A percentile compares a stretch with the other conserved stretches of the same genome.
Conservation (phyloP, 1,139 yeast genomes). For the Yamadazyma dendronema region DNA sequence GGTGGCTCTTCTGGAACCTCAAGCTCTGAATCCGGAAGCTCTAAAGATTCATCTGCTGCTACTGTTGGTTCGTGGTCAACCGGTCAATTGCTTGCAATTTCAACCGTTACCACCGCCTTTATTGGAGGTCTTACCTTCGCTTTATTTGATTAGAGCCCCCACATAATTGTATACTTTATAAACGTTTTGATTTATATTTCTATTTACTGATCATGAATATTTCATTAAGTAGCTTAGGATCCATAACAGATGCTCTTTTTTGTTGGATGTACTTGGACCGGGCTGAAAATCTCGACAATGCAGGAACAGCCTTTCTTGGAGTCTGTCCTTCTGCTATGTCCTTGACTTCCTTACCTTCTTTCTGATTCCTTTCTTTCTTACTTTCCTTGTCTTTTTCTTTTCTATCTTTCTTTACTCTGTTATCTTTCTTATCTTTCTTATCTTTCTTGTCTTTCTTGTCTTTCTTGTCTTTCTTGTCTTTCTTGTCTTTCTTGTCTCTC, state of each 20-base stretch:
- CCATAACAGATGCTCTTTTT: slow-evolving; percentile 88
- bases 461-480: slow-evolving; percentile 29
- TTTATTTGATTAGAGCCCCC: slow-evolving; percentile 20
- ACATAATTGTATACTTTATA: slow-evolving; percentile 1
- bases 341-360: slow-evolving; percentile 19
- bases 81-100: slow-evolving; percentile 30
- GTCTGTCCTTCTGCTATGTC: slow-evolving; percentile 7
- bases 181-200: slow-evolving; percentile 2
- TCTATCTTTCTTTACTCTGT: slow-evolving; percentile 2
- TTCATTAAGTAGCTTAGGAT: slow-evolving; percentile 82
- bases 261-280: slow-evolving; percentile 86
- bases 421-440: slow-evolving; percentile 22
- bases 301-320: slow-evolving; percentile 22
- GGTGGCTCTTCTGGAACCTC: slow-evolving; percentile 11
- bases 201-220: slow-evolving; percentile 78
- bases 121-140: slow-evolving; percentile 41
- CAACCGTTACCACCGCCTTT: slow-evolving; percentile 33
- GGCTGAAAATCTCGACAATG: slow-evolving; percentile 69
- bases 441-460: slow-evolving; percentile 19
- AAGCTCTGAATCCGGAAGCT: slow-evolving; percentile 14
- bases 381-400: slow-evolving; percentile 17
- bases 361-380: slow-evolving; percentile 23
- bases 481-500: slow-evolving; percentile 19
- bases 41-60: slow-evolving; percentile 15
- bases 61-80: slow-evolving; percentile 26